Conservation (phyloP, 1,284 basidiomycete genomes). For the Sporisorium scitamineum region DNA sequence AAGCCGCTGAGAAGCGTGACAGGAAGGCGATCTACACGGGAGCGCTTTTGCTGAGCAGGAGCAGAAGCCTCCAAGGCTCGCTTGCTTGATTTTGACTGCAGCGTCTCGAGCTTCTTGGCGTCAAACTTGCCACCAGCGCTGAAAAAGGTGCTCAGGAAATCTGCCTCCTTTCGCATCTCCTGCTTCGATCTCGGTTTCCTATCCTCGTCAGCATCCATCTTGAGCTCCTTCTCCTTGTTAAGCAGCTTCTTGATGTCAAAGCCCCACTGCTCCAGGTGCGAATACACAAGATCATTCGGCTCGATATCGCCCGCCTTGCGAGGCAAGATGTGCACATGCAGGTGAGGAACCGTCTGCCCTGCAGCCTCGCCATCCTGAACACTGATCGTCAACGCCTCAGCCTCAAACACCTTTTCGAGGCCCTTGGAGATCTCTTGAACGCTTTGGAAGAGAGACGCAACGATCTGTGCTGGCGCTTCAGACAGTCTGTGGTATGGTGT, state of each 20-base stretch:
- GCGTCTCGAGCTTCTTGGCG: constrained; percentile 5
- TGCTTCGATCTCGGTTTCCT: constrained; percentile 51
- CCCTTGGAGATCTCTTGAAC: constrained; percentile 58
- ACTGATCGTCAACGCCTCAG: constrained; percentile 60
- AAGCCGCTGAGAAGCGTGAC: constrained; percentile 72
- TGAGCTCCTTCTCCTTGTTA: constrained; percentile 14
- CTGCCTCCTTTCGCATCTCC: constrained; percentile 60
- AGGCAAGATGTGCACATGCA: constrained; percentile 68
- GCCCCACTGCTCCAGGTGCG: constrained; percentile 53
- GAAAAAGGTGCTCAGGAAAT: constrained; percentile 45
- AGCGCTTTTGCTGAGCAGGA: constrained; percentile 17
- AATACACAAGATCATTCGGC: constrained; percentile 63
- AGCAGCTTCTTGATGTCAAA: constrained; percentile 46
- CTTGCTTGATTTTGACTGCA: constrained; percentile 14
- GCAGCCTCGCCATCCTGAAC: constrained; percentile 65
- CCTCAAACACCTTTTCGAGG: constrained; percentile 55
- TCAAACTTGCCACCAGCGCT: constrained; percentile 29
- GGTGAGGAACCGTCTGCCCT: constrained; percentile 62
- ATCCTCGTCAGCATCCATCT: constrained; percentile 55
- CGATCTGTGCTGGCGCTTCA: constrained; percentile 45
- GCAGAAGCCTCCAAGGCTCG: constrained; percentile 12
- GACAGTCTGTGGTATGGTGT: constrained; percentile 50
- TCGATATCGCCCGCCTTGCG: constrained; percentile 60
- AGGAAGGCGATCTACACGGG: constrained; percentile 64
- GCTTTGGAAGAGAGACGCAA: constrained; percentile 54